Evolutionary conservation across 2,329 filamentous ascomycete species (phyloP).

Genomic region (Neonectria hederae): DNA sequence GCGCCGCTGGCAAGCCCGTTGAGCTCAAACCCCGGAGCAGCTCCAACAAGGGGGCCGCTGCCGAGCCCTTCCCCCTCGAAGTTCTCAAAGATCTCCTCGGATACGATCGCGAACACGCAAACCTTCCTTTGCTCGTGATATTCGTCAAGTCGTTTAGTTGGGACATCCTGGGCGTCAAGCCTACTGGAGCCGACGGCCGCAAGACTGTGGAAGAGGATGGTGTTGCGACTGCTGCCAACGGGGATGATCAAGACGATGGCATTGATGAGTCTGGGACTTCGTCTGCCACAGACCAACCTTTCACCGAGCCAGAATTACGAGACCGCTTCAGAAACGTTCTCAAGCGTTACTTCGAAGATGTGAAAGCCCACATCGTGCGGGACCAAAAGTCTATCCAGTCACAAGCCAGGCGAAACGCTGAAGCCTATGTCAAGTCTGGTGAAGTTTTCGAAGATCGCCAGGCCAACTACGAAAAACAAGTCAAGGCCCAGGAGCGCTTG

Average conservation of each 20-base stretch:
- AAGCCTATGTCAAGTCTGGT: constrained; percentile 97
- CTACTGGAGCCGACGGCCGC: constrained; percentile 77
- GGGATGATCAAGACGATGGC: constrained; percentile 52
- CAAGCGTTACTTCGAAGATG: constrained; percentile 89
- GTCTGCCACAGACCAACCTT: constrained; percentile 71
- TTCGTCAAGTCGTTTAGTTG: constrained; percentile 97
- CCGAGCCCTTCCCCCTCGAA: constrained; percentile 94
- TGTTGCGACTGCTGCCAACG: constrained; percentile 59
- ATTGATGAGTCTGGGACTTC: constrained; percentile 31
- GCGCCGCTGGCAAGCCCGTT: constrained; percentile 69
- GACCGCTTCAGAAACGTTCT: constrained; percentile 88
- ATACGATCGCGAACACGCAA: constrained; percentile 91
- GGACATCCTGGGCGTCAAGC: constrained; percentile 88
- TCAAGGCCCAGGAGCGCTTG: constrained; percentile 91
- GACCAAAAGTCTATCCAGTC: constrained; percentile 89
- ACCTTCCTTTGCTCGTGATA: constrained; percentile 88
- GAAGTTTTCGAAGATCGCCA: constrained; percentile 98
- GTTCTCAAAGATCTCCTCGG: constrained; percentile 97
- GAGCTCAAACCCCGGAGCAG: constrained; percentile 65
- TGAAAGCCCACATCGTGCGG: constrained; percentile 86
- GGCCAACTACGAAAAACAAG: constrained; percentile 91
- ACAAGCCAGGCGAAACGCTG: constrained; percentile 93
- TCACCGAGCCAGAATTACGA: constrained; percentile 80
- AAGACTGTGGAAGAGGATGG: constrained; percentile 87
- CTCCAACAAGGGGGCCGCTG: constrained; percentile 67